These are phyloP conservation scores for Harrya chromipes DNA, from an alignment of 768 basidiomycete genomes.

Conservation along the genomic window DNA sequence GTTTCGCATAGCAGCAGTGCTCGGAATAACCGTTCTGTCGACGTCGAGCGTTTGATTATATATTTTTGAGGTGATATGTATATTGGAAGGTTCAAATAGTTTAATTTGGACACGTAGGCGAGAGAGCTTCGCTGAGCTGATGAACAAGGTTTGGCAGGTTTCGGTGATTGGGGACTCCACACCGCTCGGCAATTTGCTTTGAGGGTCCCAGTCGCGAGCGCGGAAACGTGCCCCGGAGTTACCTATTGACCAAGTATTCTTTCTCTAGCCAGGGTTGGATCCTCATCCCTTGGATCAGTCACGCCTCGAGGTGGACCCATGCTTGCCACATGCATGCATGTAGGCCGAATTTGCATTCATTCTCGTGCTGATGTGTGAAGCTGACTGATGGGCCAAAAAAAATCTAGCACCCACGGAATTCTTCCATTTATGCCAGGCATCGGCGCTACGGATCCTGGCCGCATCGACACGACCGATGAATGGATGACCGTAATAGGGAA, in stretches of 20 bases:
- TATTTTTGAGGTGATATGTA: neutral
- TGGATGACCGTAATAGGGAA: conserved; percentile 7
- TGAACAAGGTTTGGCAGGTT: conserved; percentile 24
- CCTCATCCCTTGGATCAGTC: conserved; percentile 32
- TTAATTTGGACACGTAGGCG: conserved; percentile 20
- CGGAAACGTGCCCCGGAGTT: conserved; percentile 22
- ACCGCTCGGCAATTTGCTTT: conserved; percentile 23
- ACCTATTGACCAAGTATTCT: conserved; percentile 11
- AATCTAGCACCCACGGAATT: conserved; percentile 23
- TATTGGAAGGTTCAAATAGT: conserved; percentile 19
- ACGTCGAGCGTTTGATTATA: conserved; percentile 4
- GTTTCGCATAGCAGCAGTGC: conserved; percentile 6
- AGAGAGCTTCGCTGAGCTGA: conserved; percentile 29
- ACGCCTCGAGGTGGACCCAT: conserved; percentile 35
- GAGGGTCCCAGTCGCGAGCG: conserved; percentile 12
- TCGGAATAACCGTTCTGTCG: neutral
- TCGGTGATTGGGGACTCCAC: conserved; percentile 28
- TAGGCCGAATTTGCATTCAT: conserved; percentile 31
- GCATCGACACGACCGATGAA: conserved; percentile 18
- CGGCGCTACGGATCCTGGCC: conserved; percentile 20
- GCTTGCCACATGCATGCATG: conserved; percentile 29
- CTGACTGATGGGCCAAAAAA: conserved; percentile 12
- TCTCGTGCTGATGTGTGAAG: conserved; percentile 26
- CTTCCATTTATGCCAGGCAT: conserved; percentile 17
- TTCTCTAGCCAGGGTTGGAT: conserved; percentile 24